A percentile compares a stretch with the other conserved stretches of the same genome.
Conservation (phyloP, 164 flowering plant genomes). For the Echeveria elegans region DNA sequence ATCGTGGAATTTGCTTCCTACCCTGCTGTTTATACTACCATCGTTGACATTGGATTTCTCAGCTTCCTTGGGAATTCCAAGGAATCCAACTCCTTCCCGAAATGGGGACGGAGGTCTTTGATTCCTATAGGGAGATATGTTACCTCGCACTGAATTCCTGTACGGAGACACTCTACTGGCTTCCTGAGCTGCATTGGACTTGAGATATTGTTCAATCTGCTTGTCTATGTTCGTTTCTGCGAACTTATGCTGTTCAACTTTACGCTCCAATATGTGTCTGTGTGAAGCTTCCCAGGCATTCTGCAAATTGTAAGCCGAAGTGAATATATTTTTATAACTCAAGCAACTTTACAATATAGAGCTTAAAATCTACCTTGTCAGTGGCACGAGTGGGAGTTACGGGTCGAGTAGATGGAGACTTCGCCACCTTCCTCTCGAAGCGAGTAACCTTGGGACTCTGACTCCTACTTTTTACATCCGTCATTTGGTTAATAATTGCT, state of each 20-base stretch:
- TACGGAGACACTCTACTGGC: constrained; percentile 32
- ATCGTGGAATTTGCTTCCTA: constrained; percentile 12
- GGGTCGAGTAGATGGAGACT: constrained; percentile 19
- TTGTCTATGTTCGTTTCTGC: constrained; percentile 11
- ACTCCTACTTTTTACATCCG: constrained; percentile 24
- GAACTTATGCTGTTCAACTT: constrained; percentile 22
- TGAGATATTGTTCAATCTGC: constrained; percentile 14
- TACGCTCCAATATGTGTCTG: constrained; percentile 14
- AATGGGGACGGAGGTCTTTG: constrained; percentile 47
- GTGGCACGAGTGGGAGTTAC: constrained; percentile 10
- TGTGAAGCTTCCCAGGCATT: constrained; percentile 12
- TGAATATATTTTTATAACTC: background rate
- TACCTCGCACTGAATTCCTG: constrained; percentile 23
- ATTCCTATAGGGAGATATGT: constrained; percentile 52
- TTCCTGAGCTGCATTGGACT: constrained; percentile 32
- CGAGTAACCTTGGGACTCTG: constrained; percentile 17
- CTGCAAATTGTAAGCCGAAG: too few relatives aligned
- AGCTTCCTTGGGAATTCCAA: constrained; percentile 44
- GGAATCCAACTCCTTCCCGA: constrained; percentile 45
- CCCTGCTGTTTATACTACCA: constrained; percentile 3
- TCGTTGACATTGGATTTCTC: constrained; percentile 20
- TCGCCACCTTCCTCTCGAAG: constrained; percentile 20
- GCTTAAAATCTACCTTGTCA: constrained; percentile 23
- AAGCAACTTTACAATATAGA: too few relatives aligned
- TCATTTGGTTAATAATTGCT: constrained; percentile 35